Conservation (phyloP, 148 eudicot species). For the Spergularia marina region DNA sequence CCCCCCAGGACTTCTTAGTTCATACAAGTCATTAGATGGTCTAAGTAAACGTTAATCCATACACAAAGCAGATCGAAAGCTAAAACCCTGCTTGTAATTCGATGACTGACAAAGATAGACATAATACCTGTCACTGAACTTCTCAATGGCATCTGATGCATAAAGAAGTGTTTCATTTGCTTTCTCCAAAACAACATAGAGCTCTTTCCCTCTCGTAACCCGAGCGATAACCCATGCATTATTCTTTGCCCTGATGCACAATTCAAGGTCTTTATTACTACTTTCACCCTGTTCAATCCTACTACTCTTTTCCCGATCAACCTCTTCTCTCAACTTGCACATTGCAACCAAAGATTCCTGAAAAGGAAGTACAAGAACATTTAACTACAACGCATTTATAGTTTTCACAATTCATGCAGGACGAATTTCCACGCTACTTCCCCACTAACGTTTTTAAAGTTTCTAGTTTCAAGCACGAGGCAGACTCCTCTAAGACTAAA, state of each 20-base stretch:
- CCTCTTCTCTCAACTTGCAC: conserved; percentile 78
- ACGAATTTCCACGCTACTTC: neutral
- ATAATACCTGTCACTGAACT: conserved; percentile 79
- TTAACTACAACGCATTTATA: neutral
- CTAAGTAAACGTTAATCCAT: neutral
- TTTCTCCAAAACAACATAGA: conserved; percentile 87
- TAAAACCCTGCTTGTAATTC: neutral
- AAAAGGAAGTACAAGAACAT: conserved; percentile 3
- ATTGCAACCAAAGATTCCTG: conserved; percentile 91
- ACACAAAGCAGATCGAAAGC: neutral
- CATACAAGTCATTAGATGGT: neutral
- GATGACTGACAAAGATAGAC: neutral
- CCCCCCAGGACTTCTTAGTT: neutral
- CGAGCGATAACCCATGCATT: conserved; percentile 92
- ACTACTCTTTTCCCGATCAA: conserved; percentile 71
- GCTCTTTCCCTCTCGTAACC: conserved; percentile 78
- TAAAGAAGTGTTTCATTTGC: conserved; percentile 91
- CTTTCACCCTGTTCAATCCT: conserved; percentile 52
- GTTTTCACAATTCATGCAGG: neutral
- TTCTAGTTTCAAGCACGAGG: neutral
- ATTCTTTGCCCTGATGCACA: conserved; percentile 84
- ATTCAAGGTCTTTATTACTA: conserved; percentile 72
- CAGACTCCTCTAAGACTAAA: neutral
- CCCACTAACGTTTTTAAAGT: neutral
- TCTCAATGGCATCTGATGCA: conserved; percentile 88